Evolutionary conservation across 148 eudicot genomes (phyloP).

Genomic region (Heliosperma pusillum): DNA sequence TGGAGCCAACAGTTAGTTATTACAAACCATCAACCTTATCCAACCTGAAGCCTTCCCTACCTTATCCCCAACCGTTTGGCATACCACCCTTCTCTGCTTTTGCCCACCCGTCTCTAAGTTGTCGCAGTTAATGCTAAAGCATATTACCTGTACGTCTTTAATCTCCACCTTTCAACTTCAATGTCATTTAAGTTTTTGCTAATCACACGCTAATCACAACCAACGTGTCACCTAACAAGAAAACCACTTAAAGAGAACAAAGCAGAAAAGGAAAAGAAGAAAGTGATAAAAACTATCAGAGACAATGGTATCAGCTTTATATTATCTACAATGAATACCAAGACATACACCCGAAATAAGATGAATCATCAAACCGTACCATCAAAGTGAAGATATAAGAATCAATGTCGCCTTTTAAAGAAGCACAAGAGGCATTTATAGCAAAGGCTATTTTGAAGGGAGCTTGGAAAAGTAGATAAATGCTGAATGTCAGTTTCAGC

Average conservation of each 20-base stretch:
- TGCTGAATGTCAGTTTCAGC: conserved; percentile 13
- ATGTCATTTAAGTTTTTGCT: not conserved
- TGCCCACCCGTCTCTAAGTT: not conserved
- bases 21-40: not conserved
- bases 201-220: conserved; percentile 11
- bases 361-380: not conserved
- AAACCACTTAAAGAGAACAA: not conserved
- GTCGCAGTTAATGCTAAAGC: not conserved
- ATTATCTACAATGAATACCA: not conserved
- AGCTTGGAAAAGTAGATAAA: conserved; percentile 5
- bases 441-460: conserved; percentile 8
- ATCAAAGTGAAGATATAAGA: not conserved
- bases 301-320: conserved; percentile 12
- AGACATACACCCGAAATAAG: not conserved
- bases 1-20: conserved; percentile 17
- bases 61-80: not conserved
- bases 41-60: conserved; percentile 17
- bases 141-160: conserved; percentile 18
- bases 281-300: not conserved
- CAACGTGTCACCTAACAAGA: not conserved
- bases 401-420: conserved; percentile 11
- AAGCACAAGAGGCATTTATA: conserved; percentile 7
- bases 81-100: not conserved
- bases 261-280: not conserved
- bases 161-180: not conserved